These are phyloP conservation scores for Crassisporium funariophilum DNA, from an alignment of 768 basidiomycete species.

Conservation along the genomic window DNA sequence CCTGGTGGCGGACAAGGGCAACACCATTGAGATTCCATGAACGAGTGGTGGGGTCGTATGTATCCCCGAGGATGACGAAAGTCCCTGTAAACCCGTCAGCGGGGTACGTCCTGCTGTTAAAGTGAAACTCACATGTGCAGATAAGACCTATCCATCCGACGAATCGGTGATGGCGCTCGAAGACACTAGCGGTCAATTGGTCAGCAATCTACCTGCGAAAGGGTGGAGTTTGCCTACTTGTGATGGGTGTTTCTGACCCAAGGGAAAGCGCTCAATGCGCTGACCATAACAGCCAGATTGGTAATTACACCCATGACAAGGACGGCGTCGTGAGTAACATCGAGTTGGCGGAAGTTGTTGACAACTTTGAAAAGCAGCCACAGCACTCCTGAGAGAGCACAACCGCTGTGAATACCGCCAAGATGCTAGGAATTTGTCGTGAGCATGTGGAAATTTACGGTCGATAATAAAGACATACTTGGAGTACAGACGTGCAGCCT, in stretches of 20 bases:
- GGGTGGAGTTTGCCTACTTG: constrained; percentile 52
- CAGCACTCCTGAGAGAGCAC: constrained; percentile 66
- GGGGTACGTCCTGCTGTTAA: not conserved
- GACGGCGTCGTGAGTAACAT: constrained; percentile 54
- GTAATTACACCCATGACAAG: constrained; percentile 65
- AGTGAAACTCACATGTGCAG: constrained; percentile 41
- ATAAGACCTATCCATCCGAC: constrained; percentile 70
- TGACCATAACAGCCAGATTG: constrained; percentile 55
- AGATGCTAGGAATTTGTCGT: constrained; percentile 59
- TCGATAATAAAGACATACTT: constrained; percentile 38
- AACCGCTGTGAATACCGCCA: constrained; percentile 79
- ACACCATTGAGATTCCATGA: constrained; percentile 59
- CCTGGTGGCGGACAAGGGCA: constrained; percentile 64
- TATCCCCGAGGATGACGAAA: constrained; percentile 68
- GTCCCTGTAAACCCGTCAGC: constrained; percentile 41
- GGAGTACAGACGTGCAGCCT: constrained; percentile 72
- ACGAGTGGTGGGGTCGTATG: constrained; percentile 55
- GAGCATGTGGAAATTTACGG: constrained; percentile 9
- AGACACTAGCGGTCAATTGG: constrained; percentile 48
- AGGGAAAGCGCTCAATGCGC: constrained; percentile 68
- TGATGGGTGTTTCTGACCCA: constrained; percentile 82
- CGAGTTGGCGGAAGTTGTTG: constrained; percentile 51
- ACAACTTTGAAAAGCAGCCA: constrained; percentile 71
- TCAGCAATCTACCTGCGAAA: not conserved
- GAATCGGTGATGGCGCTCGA: constrained; percentile 81